Evolutionary conservation across 2,329 filamentous ascomycete genomes (phyloP), one percentile per base, ranked within the genome.

Genomic region (Dactylellina leptospora): DNA sequence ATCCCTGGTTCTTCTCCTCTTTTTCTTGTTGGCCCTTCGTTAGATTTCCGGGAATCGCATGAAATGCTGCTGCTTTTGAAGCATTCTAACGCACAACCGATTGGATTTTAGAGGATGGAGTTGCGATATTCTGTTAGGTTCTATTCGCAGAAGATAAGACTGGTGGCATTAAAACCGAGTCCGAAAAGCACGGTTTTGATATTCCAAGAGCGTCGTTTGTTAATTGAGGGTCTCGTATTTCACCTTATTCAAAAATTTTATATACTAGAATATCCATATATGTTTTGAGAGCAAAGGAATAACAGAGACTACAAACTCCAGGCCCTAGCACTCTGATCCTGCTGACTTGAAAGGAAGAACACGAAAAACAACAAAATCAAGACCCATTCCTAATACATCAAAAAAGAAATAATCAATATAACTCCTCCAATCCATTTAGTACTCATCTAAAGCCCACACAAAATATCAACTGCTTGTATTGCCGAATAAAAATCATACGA

Each of bases 391-490:
- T 66, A 40, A 50, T 50, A 58, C 54, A 58, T 53, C 13, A 58
- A 11, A 38, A 27, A 28, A 56, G 11, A 16, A 30, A 16, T 16
- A 44, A 45, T n/a, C 38, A 63, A 55, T 45, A 18, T 48, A 64
- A 68, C 62, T 68, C 62, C 62, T 38, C 62, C 62, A 25, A 53
- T 50, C 44, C 30, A 58, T 53, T 53, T 56, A 66, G 45, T 50
- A 45, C 10, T 50, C 54, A 60, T 68, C 62, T 68, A 68, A 68
- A 58, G 30, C 61, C 61, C 51, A 42, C 45, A 64, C 20, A 16
- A 50, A 48, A 51, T 58, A 33, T 33, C 30, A 33, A 33, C 30
- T 33, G n/a, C n/a, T n/a, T n/a, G n/a, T n/a, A n/a, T n/a, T n/a
- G n/a, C n/a, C n/a, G n/a, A n/a, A n/a, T n/a, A n/a, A n/a, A n/a